A percentile compares a stretch with the other conserved stretches of the same genome.
Evolutionary conservation across 2,329 filamentous ascomycete species (phyloP).

Genomic region (Dryadomyces quercus-mongolicae): DNA sequence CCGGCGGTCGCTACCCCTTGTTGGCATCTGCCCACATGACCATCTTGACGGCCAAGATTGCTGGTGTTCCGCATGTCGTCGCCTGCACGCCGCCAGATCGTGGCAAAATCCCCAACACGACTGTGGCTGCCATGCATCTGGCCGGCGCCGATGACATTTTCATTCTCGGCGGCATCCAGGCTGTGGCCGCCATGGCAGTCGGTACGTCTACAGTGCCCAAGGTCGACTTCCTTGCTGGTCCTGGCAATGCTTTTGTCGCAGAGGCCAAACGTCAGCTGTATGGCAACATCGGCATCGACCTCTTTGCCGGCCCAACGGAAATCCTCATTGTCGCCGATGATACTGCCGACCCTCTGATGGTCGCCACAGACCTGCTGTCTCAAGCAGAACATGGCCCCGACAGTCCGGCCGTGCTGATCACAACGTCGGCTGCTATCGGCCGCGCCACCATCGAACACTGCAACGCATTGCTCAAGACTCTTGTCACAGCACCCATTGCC

Average conservation of each 20-base stretch:
- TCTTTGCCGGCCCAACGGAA: slow-evolving; percentile 41
- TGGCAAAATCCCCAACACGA: slow-evolving; percentile 33
- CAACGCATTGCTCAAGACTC: slow-evolving; percentile 24
- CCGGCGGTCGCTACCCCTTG: slow-evolving; percentile 38
- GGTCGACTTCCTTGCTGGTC: slow-evolving; percentile 41
- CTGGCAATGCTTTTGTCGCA: slow-evolving; percentile 41
- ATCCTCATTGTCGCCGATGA: slow-evolving; percentile 37
- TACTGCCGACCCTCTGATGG: slow-evolving; percentile 29
- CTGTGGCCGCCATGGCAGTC: slow-evolving; percentile 48
- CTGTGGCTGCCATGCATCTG: slow-evolving; percentile 35
- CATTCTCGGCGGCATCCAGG: slow-evolving; percentile 39
- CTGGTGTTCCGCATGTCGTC: slow-evolving; percentile 36
- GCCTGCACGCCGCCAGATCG: slow-evolving; percentile 38
- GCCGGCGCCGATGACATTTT: slow-evolving; percentile 39
- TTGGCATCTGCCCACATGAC: slow-evolving; percentile 44
- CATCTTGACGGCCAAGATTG: slow-evolving; percentile 40
- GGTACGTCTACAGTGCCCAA: slow-evolving; percentile 43
- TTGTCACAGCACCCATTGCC: slow-evolving; percentile 31
- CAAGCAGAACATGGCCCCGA: slow-evolving; percentile 41
- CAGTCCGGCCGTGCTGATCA: slow-evolving; percentile 36
- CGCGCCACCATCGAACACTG: slow-evolving; percentile 23
- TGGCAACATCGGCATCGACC: slow-evolving; percentile 40
- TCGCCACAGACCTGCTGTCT: slow-evolving; percentile 32
- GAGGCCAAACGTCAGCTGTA: slow-evolving; percentile 42
- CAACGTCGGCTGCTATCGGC: slow-evolving; percentile 28